These are phyloP conservation scores for Phytophthora uliginosa DNA, from an alignment of 352 stramenopile species.

Conservation along the genomic window DNA sequence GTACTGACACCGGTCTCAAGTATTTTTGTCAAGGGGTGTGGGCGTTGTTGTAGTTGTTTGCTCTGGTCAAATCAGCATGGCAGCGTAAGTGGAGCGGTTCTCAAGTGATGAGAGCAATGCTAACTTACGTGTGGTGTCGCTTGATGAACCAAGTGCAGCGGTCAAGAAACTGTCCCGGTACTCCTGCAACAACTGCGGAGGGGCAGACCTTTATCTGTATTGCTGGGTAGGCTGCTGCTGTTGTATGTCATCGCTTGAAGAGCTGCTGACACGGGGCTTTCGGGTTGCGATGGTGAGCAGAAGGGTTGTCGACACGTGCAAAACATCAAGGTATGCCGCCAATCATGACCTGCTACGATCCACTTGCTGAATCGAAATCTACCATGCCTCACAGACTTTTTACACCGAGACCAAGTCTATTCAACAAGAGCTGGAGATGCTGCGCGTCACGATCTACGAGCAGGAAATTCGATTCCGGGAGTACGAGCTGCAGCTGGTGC, in stretches of 20 bases:
- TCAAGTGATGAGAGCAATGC: neutral
- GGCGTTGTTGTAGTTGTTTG: neutral
- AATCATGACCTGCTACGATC: neutral
- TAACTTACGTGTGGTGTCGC: conserved; percentile 6
- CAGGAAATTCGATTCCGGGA: conserved; percentile 64
- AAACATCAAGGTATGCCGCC: conserved; percentile 61
- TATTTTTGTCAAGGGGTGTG: too few relatives aligned
- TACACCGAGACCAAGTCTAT: conserved; percentile 64
- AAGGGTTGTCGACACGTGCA: conserved; percentile 83
- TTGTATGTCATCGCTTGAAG: neutral
- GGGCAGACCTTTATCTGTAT: conserved; percentile 72
- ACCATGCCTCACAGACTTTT: conserved; percentile 46
- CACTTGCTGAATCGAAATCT: neutral
- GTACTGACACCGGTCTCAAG: too few relatives aligned
- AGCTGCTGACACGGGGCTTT: conserved; percentile 11
- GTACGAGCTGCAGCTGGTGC: conserved; percentile 59
- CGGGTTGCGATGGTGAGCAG: conserved; percentile 35
- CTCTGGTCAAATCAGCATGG: conserved; percentile 23
- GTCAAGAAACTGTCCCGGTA: conserved; percentile 72
- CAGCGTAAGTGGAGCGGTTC: conserved; percentile 19
- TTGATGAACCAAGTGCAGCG: conserved; percentile 35
- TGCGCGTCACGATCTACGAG: conserved; percentile 69
- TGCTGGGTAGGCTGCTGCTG: conserved; percentile 55
- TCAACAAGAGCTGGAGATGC: conserved; percentile 64
- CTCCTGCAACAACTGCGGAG: conserved; percentile 65